Conservation (phyloP, 257 asterid species). For the Forsythia viridissima region DNA sequence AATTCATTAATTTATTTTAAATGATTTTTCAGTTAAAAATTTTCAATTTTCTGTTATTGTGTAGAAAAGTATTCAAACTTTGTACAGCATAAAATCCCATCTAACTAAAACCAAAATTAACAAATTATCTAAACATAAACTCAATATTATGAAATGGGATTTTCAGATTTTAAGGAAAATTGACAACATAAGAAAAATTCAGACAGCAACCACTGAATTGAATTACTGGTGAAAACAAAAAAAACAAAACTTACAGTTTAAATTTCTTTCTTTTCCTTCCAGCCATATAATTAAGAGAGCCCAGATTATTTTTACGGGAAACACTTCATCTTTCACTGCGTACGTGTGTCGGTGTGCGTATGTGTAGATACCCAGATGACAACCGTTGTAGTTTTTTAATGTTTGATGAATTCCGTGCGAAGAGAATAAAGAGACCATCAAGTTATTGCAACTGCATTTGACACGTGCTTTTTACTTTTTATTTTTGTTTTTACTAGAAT, state of each 20-base stretch:
- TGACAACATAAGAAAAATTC: not conserved
- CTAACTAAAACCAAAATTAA: too few relatives aligned
- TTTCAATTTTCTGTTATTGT: not conserved
- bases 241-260: not conserved
- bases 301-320: not conserved
- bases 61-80: not conserved
- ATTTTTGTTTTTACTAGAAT: too few relatives aligned
- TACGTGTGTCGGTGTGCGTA: not conserved
- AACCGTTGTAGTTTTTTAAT: not conserved
- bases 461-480: not conserved
- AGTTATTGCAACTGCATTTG: too few relatives aligned
- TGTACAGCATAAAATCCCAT: too few relatives aligned
- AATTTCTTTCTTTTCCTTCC: not conserved
- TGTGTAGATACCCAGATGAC: not conserved
- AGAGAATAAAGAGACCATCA: too few relatives aligned
- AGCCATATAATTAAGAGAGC: conserved; percentile 1
- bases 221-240: not conserved
- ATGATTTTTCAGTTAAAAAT: not conserved
- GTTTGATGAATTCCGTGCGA: not conserved
- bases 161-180: not conserved
- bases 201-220: not conserved
- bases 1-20: not conserved
- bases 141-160: not conserved
- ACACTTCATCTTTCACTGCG: not conserved
- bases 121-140: too few relatives aligned